These are phyloP conservation scores for Mytilinidion resinicola DNA, from an alignment of 495 filamentous ascomycete genomes.

Conservation along the genomic window DNA sequence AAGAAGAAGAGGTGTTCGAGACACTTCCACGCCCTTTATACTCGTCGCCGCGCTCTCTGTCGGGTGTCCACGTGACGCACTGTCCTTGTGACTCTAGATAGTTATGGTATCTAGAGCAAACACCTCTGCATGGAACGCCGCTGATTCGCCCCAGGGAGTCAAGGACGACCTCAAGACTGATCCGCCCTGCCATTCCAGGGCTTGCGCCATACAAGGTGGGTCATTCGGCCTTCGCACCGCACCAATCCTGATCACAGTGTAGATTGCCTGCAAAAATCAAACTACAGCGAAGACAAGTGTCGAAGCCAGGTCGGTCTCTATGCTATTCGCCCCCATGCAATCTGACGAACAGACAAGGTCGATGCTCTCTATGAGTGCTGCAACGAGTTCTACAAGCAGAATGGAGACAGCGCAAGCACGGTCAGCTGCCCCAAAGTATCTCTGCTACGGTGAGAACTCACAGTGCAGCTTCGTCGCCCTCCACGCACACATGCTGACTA, in stretches of 20 bases:
- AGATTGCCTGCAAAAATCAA: conserved; percentile 80
- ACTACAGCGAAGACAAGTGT: conserved; percentile 85
- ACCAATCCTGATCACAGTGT: conserved; percentile 23
- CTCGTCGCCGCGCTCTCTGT: not conserved
- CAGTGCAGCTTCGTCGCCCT: not conserved
- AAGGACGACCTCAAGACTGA: conserved; percentile 66
- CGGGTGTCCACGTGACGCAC: conserved; percentile 23
- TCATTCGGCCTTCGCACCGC: not conserved
- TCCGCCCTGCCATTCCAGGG: conserved; percentile 82
- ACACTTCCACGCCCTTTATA: not conserved
- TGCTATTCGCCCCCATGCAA: not conserved
- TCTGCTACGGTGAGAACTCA: conserved; percentile 48
- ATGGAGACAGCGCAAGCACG: conserved; percentile 69
- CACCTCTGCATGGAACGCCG: not conserved
- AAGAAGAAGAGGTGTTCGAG: too few relatives aligned
- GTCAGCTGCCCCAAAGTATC: conserved; percentile 80
- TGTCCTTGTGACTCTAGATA: conserved; percentile 3
- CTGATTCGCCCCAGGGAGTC: conserved; percentile 28
- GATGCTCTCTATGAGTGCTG: conserved; percentile 96
- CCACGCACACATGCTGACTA: not conserved
- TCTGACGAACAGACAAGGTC: conserved; percentile 45
- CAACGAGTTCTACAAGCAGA: conserved; percentile 73
- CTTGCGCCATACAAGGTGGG: conserved; percentile 86
- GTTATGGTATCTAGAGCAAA: conserved; percentile 7
- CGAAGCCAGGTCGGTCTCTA: conserved; percentile 37